Evolutionary conservation across 2,329 filamentous ascomycete species (phyloP), one percentile per base, ranked within the genome.

Genomic region (Hysterium pulicare): DNA sequence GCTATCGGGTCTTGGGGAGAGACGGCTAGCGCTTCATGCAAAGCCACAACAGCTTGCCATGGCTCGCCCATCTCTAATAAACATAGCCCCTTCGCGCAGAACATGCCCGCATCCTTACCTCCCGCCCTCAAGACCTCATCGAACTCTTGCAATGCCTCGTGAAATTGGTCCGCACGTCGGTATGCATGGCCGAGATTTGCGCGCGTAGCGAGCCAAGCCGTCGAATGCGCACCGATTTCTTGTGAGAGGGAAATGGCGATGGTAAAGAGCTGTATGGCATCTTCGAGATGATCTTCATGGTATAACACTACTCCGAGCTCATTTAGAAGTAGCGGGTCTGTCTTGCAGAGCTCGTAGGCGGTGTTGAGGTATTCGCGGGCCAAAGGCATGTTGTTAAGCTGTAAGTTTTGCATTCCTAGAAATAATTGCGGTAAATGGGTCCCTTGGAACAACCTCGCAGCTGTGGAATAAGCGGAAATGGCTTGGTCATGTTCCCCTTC

Each of bases 401-500:
- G 89, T 36, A 97, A 84, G 67, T 98, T 94, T 66, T 98, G 94
- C 93, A 98, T 98, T 5, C 94, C 93, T 20, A 98, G 73, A 64
- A 97, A 98, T 2, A 98, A 81, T 59, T 95, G 91, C 0, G 93
- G 93, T 1, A 98, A 76, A 64, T 98, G 94, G 0, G 91, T 97
- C 30, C 93, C 93, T 74, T 96, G 95, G 68, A 98, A 98, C 0
- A 98, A 73, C 30, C 93, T 80, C 2, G 91, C 91, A 1, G 93
- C 93, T 1, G 93, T 98, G 22, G 88, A 95, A 70, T 98, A 98
- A 0, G 94, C 93, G 7, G 90, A 94, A 49, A 98, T 96, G 36
- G 93, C 93, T 70, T 98, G 93, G 64, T 98, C 93, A 66, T 97
- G 90, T 67, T 98, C 93, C 40, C 93, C 93, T 66, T 98, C 93